Base-by-base conservation (phyloP, 2,329 filamentous ascomycete species). In the Pseudocercospora eumusae region DNA sequence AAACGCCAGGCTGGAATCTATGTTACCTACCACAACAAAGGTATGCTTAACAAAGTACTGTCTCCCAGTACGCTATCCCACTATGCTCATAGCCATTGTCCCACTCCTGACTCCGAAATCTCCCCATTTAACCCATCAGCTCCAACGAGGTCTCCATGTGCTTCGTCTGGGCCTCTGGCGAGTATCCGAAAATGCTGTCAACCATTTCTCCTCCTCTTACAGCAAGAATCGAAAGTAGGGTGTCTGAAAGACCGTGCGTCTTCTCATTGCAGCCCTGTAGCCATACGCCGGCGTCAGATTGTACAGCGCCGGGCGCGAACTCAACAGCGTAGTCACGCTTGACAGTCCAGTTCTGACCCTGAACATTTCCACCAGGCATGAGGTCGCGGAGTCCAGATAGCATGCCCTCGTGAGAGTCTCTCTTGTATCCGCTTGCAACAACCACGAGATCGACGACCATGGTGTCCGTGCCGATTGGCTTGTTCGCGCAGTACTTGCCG, bases 191-290 rank as follows among this genome's bases (percentile, higher is more conserved):
- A 40, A 77, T 74, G 54, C 67, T 74, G 31, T 74, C 63, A 7
- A 77, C 75, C 70, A 77, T 73, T 62, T 76, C 75, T 15, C 74
- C 75, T 15, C 73, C 74, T 56, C 75, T 64, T 11, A 70, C 69
- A 4, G 75, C 73, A 13, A 76, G 68, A 21, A 77, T 73, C 6
- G 73, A 75, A 20, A 77, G 68, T 52, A 77, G 61, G 1, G 74
- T 73, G 61, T 76, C 75, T 25, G 75, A 75, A n/a, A 93, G 89
- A 63, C 93, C 93, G 76, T 98, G 93, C 33, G 92, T 96, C 64
- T 83, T 86, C 80, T 98, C 93, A 75, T 92, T 96, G 79, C 93
- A 97, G 31, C 93, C 93, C 76, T 98, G 95, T 70, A 98, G 81
- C 89, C 91, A 98, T 62, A 98, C 82, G 3, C 93, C 93, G 13